A percentile compares a stretch with the other conserved stretches of the same genome.
Conservation (phyloP, 768 basidiomycete genomes). For the Lactarius tabidus region DNA sequence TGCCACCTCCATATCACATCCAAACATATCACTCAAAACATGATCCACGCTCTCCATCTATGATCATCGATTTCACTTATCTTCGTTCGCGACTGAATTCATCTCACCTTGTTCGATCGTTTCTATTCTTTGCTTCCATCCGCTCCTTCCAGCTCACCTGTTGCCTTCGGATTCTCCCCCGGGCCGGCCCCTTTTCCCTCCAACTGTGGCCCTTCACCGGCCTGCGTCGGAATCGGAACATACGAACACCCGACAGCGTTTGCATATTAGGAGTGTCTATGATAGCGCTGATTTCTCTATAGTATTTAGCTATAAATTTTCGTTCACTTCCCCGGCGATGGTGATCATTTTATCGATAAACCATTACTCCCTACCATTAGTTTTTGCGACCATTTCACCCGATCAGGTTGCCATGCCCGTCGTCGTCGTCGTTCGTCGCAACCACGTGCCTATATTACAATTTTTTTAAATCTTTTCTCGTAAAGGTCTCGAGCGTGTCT, state of each 20-base stretch:
- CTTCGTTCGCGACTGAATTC: background rate
- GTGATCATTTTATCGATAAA: conserved; percentile 15
- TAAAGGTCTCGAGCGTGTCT: background rate
- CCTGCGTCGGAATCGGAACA: background rate
- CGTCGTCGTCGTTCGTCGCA: background rate
- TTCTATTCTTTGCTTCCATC: conserved; percentile 15
- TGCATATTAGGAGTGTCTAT: background rate
- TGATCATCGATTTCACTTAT: conserved; percentile 15
- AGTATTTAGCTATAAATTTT: background rate
- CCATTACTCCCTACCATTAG: background rate
- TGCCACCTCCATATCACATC: background rate
- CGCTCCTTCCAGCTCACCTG: conserved; percentile 10
- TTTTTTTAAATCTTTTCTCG: background rate
- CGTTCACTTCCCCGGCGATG: conserved; percentile 2
- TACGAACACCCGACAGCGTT: background rate
- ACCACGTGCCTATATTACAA: conserved; percentile 3
- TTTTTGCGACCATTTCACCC: conserved; percentile 16
- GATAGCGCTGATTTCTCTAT: background rate
- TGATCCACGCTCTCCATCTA: conserved; percentile 5
- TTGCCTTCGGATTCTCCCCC: background rate
- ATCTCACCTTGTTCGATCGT: background rate
- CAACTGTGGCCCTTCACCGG: background rate
- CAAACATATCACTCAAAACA: background rate
- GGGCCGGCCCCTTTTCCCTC: background rate
- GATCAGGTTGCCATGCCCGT: conserved; percentile 22